Conservation (phyloP, 1,284 basidiomycete species). For the Malassezia obtusa region DNA sequence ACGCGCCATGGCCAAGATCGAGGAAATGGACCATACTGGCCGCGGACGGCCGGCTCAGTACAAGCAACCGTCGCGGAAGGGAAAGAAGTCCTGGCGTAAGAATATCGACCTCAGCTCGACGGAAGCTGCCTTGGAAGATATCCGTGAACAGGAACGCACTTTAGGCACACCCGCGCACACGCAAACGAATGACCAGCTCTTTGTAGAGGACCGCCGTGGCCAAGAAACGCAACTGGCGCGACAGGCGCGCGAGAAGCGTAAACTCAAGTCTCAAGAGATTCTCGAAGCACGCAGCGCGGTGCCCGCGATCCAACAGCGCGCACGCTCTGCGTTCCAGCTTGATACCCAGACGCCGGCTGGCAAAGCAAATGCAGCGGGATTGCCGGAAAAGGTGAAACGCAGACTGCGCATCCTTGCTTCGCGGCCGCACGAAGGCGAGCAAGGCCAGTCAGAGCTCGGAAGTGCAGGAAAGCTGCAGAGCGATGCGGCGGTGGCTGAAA, state of each 20-base stretch:
- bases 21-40: not conserved
- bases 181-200: constrained; percentile 15
- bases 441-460: constrained; percentile 5
- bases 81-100: constrained; percentile 85
- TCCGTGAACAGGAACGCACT: constrained; percentile 22
- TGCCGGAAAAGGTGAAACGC: constrained; percentile 27
- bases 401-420: constrained; percentile 18
- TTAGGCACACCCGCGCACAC: constrained; percentile 8
- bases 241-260: constrained; percentile 49
- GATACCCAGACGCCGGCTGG: constrained; percentile 11
- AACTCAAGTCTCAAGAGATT: constrained; percentile 69
- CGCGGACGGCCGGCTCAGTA: constrained; percentile 33
- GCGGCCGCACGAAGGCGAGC: constrained; percentile 13
- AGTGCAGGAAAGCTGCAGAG: constrained; percentile 16
- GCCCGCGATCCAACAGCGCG: constrained; percentile 54
- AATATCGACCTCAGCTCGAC: constrained; percentile 51
- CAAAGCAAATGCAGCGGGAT: constrained; percentile 18
- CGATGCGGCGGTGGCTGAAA: constrained; percentile 9
- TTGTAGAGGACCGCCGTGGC: constrained; percentile 50
- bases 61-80: constrained; percentile 68
- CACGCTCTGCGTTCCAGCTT: constrained; percentile 48
- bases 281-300: constrained; percentile 72
- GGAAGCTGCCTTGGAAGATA: constrained; percentile 31
- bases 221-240: constrained; percentile 26
- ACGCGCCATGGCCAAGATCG: constrained; percentile 3